Conservation (phyloP, 345 rosid genomes). For the Sisymbrium irio region DNA sequence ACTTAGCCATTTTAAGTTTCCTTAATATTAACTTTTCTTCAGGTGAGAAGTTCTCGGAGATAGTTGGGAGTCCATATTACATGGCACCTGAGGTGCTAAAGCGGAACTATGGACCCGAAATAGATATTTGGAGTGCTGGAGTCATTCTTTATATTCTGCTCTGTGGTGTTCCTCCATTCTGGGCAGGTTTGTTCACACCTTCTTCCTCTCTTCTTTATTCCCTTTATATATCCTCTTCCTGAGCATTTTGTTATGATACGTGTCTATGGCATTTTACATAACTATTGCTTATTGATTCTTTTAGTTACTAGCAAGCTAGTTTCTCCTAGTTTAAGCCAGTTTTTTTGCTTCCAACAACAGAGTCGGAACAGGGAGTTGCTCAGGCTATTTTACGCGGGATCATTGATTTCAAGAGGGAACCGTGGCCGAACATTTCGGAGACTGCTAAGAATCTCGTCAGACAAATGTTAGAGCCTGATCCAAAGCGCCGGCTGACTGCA, state of each 20-base stretch:
- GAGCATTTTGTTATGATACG: no score
- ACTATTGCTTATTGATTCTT: neutral
- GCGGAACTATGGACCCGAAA: slow-evolving; percentile 94
- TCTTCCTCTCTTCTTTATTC: slow-evolving; percentile 1
- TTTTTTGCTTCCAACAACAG: slow-evolving; percentile 42
- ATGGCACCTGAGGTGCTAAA: slow-evolving; percentile 99
- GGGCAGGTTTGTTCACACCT: slow-evolving; percentile 72
- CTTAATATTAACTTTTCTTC: neutral
- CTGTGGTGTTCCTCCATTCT: slow-evolving; percentile 99
- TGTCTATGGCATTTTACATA: neutral
- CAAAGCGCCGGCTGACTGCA: slow-evolving; percentile 86
- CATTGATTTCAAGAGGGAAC: slow-evolving; percentile 97
- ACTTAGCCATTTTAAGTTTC: neutral
- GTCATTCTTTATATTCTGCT: slow-evolving; percentile 91
- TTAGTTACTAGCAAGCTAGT: neutral
- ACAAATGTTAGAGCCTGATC: slow-evolving; percentile 99
- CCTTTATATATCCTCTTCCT: neutral
- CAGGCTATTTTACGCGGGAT: slow-evolving; percentile 95
- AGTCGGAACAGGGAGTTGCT: slow-evolving; percentile 99
- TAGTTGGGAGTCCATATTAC: slow-evolving; percentile 99
- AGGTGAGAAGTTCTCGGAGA: slow-evolving; percentile 97
- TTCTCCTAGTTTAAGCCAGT: neutral
- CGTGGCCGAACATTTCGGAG: slow-evolving; percentile 98
- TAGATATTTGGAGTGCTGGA: slow-evolving; percentile 99
- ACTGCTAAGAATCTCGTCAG: slow-evolving; percentile 82